These are phyloP conservation scores for Pseudopyricularia javanii DNA, from an alignment of 2,329 filamentous ascomycete species.

Conservation along the genomic window DNA sequence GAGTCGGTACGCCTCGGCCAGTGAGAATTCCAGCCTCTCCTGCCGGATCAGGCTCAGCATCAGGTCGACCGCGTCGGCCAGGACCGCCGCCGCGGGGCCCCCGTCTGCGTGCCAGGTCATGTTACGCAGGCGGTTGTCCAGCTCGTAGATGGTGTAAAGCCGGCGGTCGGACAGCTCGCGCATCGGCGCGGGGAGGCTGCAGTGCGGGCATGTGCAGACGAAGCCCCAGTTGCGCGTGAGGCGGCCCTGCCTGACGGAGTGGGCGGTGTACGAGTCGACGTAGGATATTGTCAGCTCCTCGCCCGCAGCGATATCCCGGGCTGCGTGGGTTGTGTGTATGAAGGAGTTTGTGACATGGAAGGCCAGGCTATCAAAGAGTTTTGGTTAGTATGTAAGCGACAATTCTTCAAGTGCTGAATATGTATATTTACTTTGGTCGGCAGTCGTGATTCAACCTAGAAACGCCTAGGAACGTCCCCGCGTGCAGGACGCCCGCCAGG, in stretches of 20 bases:
- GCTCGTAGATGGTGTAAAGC: conserved; percentile 14
- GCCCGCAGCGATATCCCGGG: conserved; percentile 19
- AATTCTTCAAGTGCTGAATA: background rate
- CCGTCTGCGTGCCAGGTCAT: background rate
- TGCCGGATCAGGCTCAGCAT: conserved; percentile 18
- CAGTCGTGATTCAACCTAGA: conserved; percentile 26
- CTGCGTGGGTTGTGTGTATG: conserved; percentile 22
- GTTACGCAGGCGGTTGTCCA: conserved; percentile 14
- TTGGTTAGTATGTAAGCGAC: background rate
- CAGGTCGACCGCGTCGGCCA: conserved; percentile 14
- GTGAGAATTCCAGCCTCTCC: conserved; percentile 19
- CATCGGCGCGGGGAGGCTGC: conserved; percentile 10
- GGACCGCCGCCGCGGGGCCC: conserved; percentile 4
- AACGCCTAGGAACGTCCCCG: conserved; percentile 21
- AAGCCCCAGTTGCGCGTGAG: conserved; percentile 21
- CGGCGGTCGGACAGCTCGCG: conserved; percentile 18
- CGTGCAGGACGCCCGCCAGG: conserved; percentile 15
- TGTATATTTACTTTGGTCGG: conserved; percentile 22
- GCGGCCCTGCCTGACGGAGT: conserved; percentile 15
- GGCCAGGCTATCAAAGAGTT: conserved; percentile 13
- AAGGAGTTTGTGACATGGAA: conserved; percentile 18
- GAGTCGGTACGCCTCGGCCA: conserved; percentile 20
- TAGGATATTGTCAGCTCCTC: conserved; percentile 25
- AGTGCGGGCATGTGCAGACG: conserved; percentile 20
- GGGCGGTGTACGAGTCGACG: conserved; percentile 15